Base-by-base conservation (phyloP, 2,329 filamentous ascomycete genomes). In the Apiospora malaysiana region DNA sequence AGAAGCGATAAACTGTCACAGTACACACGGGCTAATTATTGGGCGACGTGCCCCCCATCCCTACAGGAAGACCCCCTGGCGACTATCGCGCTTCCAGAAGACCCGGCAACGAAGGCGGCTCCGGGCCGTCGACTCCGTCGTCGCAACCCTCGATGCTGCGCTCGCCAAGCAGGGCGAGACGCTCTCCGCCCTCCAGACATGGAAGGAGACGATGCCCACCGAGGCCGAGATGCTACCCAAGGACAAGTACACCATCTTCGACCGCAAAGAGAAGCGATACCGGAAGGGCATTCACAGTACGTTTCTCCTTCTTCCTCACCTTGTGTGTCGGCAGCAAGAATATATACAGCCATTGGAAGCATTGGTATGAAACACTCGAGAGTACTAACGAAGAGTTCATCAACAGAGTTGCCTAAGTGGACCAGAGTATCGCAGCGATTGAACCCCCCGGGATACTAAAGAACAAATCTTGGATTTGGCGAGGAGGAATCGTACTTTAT, bases 241-340 rank as follows among this genome's bases (percentile, higher is more conserved):
- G 83, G 96, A 99, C 85, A 99, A 99, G 85, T 99, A 99, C 85
- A 97, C 94, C 40, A 92, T 99, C 78, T 99, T 98, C 83, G 95
- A 97, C 83, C 91, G 95, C 77, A 98, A 98, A 83, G 94, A 93
- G 81, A 97, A 95, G 90, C 91, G 90, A 77, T 99, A 98, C 82
- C 88, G 96, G 81, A 99, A 99, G 90, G 94, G 94, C 70, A 95
- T 99, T 82, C 95, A 98, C 84, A 98, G 95, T 97, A 88, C 77
- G 94, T 90, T 14, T 56, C 25, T 8, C 43, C 65, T 21, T 43
- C 74, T 40, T 14, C 69, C 8, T 69, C 4, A 9, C 6, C 69
- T 67, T 32, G 37, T 56, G 37, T 59, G 43, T 59, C 23, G 49
- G 27, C 69, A 51, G 42, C 8, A 27, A 14, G 14, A 32, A 42